Percentiles rank a stretch among this genome's conserved stretches.
Conservation (phyloP, 352 stramenopile species). For the Thalassiosira mediterranea region DNA sequence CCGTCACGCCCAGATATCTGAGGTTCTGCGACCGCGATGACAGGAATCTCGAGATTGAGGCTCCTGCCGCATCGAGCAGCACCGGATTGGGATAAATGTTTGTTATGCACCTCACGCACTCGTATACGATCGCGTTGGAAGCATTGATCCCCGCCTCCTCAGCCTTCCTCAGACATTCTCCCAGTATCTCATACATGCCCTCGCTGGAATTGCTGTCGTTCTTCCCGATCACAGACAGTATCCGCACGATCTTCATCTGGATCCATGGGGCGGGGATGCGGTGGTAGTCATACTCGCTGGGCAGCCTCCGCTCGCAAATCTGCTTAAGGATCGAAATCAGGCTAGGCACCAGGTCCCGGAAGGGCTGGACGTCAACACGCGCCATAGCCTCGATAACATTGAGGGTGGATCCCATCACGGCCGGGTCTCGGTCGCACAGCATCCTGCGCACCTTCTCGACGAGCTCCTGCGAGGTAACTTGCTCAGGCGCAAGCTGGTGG, state of each 20-base stretch:
- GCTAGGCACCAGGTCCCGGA: constrained; percentile 98
- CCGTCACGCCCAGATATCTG: constrained; percentile 98
- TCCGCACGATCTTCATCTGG: constrained; percentile 97
- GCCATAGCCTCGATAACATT: constrained; percentile 83
- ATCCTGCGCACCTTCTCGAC: constrained; percentile 92
- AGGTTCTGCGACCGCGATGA: constrained; percentile 90
- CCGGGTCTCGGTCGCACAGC: constrained; percentile 98
- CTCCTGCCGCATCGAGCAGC: constrained; percentile 92
- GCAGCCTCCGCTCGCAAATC: constrained; percentile 98
- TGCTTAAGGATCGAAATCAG: constrained; percentile 99
- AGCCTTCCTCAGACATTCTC: constrained; percentile 97
- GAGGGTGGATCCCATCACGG: constrained; percentile 95
- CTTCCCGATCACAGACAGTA: constrained; percentile 95
- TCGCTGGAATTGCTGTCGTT: constrained; percentile 88
- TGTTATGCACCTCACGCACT: constrained; percentile 98
- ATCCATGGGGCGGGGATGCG: constrained; percentile 99
- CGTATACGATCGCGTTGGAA: constrained; percentile 99
- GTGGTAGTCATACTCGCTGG: constrained; percentile 99
- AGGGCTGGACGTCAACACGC: constrained; percentile 86
- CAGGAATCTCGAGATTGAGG: constrained; percentile 81
- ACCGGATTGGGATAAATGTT: constrained; percentile 99
- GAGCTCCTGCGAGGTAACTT: constrained; percentile 88
- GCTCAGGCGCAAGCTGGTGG: constrained; percentile 97
- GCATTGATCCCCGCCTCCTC: constrained; percentile 98
- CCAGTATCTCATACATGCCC: constrained; percentile 99